phyloP scores from a whole-genome alignment of 1,284 basidiomycete genomes.

The Irpex sp. region DNA sequence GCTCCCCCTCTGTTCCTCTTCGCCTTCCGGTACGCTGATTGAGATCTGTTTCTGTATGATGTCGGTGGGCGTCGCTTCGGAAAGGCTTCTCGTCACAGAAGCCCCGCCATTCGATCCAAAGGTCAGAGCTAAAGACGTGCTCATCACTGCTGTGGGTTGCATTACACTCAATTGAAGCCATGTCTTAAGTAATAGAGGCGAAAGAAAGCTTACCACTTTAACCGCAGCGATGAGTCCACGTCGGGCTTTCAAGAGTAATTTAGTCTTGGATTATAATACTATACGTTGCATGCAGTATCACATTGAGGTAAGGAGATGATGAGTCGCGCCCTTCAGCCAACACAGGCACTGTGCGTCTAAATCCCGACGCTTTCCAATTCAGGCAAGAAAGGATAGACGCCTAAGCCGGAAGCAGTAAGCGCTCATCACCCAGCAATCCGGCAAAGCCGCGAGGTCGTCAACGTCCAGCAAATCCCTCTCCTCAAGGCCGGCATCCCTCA shows the following conservation, averaged over 20 bases:
- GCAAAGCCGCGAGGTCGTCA: conserved; percentile 7
- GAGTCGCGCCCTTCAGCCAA: background rate
- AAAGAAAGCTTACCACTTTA: too few species aligned
- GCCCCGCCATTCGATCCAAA: conserved; percentile 1
- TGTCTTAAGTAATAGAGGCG: too few species aligned
- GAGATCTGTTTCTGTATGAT: conserved; percentile 6
- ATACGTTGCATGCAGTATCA: background rate
- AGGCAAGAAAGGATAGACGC: background rate
- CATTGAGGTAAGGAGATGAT: background rate
- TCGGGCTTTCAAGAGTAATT: too few species aligned
- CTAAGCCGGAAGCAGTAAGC: background rate
- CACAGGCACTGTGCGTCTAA: background rate
- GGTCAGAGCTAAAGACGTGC: conserved; percentile 7
- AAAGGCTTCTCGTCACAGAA: conserved; percentile 14
- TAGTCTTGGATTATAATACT: too few species aligned
- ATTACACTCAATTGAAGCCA: background rate
- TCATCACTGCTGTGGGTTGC: background rate
- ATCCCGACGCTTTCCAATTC: background rate
- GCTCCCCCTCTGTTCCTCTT: conserved; percentile 8
- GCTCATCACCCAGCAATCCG: conserved; percentile 1
- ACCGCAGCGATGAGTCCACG: too few species aligned
- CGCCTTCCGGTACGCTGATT: background rate
- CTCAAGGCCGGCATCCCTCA: conserved; percentile 16
- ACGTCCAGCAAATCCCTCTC: conserved; percentile 11
- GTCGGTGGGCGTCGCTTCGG: conserved; percentile 9